phyloP scores from a whole-genome alignment of 2,329 filamentous ascomycete species.

The Cordyceps cateniannulata region DNA sequence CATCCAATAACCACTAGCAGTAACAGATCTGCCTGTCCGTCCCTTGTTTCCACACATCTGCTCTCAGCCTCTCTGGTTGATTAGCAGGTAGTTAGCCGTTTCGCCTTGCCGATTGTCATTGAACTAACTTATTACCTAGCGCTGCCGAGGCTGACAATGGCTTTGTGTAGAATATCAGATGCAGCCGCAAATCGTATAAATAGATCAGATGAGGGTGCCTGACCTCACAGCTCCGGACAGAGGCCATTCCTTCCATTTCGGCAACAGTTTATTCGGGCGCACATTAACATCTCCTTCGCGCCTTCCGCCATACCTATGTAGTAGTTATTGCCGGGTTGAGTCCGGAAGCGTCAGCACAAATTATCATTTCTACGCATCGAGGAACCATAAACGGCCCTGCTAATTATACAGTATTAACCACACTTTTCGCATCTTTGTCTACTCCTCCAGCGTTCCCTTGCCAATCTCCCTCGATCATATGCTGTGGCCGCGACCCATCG shows the following conservation, averaged over 20 bases:
- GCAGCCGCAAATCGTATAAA: background rate
- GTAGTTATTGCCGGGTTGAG: background rate
- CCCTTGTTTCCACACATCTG: background rate
- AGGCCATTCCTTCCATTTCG: background rate
- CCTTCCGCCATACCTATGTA: too few relatives aligned
- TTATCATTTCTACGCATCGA: background rate
- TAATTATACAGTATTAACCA: constrained; percentile 1
- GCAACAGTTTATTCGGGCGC: too few relatives aligned
- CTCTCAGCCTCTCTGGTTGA: background rate
- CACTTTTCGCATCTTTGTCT: background rate
- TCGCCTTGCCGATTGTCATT: background rate
- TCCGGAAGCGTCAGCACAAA: background rate
- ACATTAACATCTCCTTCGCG: too few relatives aligned
- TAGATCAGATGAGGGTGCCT: background rate
- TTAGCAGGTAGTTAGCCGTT: background rate
- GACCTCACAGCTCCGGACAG: background rate
- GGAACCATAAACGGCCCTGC: background rate
- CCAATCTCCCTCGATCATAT: background rate
- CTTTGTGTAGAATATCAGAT: background rate
- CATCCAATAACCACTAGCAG: too few relatives aligned
- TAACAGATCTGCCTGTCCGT: too few relatives aligned
- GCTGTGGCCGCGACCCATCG: background rate
- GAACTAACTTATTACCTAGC: background rate
- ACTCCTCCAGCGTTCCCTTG: background rate
- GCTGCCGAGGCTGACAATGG: background rate